phyloP scores from a whole-genome alignment of 208 protist species.

The Acanthamoeba divionensis region DNA sequence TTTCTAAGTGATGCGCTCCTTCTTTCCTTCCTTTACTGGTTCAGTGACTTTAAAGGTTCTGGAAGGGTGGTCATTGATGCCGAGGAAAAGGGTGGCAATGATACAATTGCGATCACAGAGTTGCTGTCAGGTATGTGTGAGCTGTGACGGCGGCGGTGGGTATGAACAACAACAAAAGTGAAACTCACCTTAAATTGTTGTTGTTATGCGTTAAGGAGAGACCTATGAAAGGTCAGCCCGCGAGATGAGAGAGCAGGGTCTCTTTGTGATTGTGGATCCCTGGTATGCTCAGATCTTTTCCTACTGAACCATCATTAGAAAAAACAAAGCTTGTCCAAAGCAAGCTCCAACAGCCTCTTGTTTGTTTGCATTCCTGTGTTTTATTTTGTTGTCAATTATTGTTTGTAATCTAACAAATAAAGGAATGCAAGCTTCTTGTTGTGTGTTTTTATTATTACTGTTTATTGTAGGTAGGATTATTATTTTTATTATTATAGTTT shows the following conservation, averaged over 20 bases:
- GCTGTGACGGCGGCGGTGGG: too few species aligned
- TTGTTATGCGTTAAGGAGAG: neutral
- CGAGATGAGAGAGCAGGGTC: slow-evolving; percentile 64
- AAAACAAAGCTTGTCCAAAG: too few species aligned
- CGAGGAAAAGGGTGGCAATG: slow-evolving; percentile 61
- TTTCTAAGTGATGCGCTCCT: neutral
- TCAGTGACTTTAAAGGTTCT: neutral
- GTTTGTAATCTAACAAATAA: too few species aligned
- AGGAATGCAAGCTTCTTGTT: too few species aligned
- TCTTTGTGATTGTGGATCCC: slow-evolving; percentile 72
- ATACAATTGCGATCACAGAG: slow-evolving; percentile 62
- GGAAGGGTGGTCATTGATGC: slow-evolving; percentile 56
- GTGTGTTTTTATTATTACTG: too few species aligned
- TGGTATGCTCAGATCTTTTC: slow-evolving; percentile 79
- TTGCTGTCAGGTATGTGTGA: slow-evolving; percentile 61
- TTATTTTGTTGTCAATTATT: too few species aligned
- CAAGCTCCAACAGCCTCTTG: too few species aligned
- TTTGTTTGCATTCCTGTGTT: too few species aligned
- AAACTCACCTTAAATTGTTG: neutral
- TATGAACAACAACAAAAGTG: neutral
- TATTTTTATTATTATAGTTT: too few species aligned
- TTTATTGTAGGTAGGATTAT: too few species aligned
- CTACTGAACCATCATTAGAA: slow-evolving; percentile 68
- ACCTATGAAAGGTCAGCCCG: slow-evolving; percentile 67
- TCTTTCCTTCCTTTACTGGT: neutral